Conservation (phyloP, 352 stramenopile genomes). For the Globisporangium iwayamae region DNA sequence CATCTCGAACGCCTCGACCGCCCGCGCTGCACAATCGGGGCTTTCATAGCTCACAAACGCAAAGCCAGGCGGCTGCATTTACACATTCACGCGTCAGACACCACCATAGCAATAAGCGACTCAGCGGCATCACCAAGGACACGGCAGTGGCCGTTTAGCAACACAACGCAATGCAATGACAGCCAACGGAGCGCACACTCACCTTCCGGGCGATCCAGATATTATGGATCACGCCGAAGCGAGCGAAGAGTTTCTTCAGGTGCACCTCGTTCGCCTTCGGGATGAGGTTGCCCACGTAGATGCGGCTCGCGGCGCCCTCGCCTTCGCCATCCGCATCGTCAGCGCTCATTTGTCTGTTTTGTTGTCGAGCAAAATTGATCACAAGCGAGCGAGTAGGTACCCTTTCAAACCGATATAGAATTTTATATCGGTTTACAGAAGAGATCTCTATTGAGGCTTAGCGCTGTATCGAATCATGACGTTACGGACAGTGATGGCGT, state of each 20-base stretch:
- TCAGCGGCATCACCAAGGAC: not conserved
- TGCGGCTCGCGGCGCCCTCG: conserved; percentile 32
- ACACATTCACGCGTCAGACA: conserved; percentile 3
- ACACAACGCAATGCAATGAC: not conserved
- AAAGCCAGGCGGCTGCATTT: conserved; percentile 65
- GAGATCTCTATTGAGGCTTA: not conserved
- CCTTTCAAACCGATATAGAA: conserved; percentile 1
- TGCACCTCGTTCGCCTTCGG: conserved; percentile 66
- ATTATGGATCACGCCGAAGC: conserved; percentile 68
- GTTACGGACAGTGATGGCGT: not conserved
- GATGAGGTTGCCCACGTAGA: conserved; percentile 77
- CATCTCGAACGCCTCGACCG: conserved; percentile 36
- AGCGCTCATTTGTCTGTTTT: conserved; percentile 10
- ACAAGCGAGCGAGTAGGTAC: not conserved
- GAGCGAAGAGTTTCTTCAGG: conserved; percentile 52
- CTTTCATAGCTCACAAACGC: conserved; percentile 69
- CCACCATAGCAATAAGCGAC: too few relatives aligned
- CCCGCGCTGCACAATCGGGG: conserved; percentile 38
- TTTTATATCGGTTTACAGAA: not conserved
- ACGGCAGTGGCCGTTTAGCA: not conserved
- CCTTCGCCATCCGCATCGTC: conserved; percentile 13
- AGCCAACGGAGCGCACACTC: conserved; percentile 9
- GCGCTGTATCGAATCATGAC: not conserved
- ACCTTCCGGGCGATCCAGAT: conserved; percentile 76
- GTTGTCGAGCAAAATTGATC: not conserved